These are phyloP conservation scores for Chlorociboria aeruginascens DNA, from an alignment of 495 filamentous ascomycete genomes.

Conservation along the genomic window DNA sequence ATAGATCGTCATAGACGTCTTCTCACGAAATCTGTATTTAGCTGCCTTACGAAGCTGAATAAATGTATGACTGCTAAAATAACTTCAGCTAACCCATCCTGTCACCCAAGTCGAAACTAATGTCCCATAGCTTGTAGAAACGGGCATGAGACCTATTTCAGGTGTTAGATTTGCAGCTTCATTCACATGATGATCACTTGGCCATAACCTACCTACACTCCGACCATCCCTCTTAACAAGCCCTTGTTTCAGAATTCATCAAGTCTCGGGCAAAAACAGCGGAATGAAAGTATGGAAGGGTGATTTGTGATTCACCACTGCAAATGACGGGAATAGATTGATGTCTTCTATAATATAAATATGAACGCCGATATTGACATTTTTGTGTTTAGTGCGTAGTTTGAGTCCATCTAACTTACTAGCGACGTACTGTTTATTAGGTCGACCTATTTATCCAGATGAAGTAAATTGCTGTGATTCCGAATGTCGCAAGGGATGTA, in stretches of 20 bases:
- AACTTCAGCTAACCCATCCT: conserved; percentile 11
- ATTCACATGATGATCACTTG: too few species aligned
- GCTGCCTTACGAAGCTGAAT: too few species aligned
- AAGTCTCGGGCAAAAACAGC: too few species aligned
- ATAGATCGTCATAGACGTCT: too few species aligned
- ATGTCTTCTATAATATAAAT: conserved; percentile 46
- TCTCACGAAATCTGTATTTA: too few species aligned
- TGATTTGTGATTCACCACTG: conserved; percentile 35
- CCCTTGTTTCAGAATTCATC: too few species aligned
- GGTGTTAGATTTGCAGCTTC: too few species aligned
- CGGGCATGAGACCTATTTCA: too few species aligned
- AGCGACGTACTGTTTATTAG: conserved; percentile 44
- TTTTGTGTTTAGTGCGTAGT: conserved; percentile 19
- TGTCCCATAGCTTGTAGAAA: conserved; percentile 41
- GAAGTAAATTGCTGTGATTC: conserved; percentile 36
- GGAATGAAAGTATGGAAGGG: too few species aligned
- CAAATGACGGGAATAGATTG: not conserved
- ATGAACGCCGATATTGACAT: conserved; percentile 32
- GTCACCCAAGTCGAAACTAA: conserved; percentile 44
- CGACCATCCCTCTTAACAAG: too few species aligned
- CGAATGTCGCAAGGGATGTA: conserved; percentile 20
- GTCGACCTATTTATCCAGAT: conserved; percentile 47
- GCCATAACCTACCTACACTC: too few species aligned
- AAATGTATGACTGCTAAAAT: too few species aligned
- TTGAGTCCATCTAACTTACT: conserved; percentile 39